Base-by-base conservation (phyloP, 306 rosid species). In the Cucurbita maxima region DNA sequence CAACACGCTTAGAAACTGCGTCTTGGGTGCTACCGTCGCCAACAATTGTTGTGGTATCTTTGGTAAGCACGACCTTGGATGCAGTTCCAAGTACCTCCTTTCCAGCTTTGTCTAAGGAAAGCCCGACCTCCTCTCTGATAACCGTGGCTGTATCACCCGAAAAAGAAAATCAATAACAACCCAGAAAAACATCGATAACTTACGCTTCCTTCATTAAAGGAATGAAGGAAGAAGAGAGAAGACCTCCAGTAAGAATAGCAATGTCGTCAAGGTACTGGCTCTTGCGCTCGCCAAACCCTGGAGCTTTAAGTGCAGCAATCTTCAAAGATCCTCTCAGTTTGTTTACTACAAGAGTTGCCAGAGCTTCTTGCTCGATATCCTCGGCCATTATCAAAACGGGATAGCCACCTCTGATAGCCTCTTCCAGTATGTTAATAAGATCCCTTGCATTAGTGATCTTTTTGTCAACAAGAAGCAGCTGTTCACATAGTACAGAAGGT, bases 201-300 rank as follows among this genome's bases (percentile, higher is more conserved):
- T 40, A n/a, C 2, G 47, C 16, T 7, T 37, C 12, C 11, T 62
- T n/a, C 14, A 57, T 57, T 18, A 38, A 25, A 2, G 25, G 25
- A 25, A 25, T 22, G 25, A 25, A 12, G 8, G n/a, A 71, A 51
- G 16, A 4, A 59, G 6, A 70, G 19, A 69, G 71, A 47, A 18
- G 37, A 93, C 97, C 99, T 88, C 96, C 97, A 9, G 99, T 95
- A 55, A 95, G 82, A 71, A 95, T 86, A 61, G 99, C 99, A 76
- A 95, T 89, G 78, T 95, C 99, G 74, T 95, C 99, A 45, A 95
- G 96, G 84, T 95, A 95, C 82, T 95, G 99, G 97, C 96, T 91
- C 89, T 95, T 95, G 80, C 99, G 96, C 69, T 95, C 99, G 57
- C 99, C 99, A 79, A 95, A 95, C 30, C 99, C 99, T 1, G 99